Evolutionary conservation across 106 monocot genomes (phyloP).

Genomic region (Dendrobium chrysotoxum): DNA sequence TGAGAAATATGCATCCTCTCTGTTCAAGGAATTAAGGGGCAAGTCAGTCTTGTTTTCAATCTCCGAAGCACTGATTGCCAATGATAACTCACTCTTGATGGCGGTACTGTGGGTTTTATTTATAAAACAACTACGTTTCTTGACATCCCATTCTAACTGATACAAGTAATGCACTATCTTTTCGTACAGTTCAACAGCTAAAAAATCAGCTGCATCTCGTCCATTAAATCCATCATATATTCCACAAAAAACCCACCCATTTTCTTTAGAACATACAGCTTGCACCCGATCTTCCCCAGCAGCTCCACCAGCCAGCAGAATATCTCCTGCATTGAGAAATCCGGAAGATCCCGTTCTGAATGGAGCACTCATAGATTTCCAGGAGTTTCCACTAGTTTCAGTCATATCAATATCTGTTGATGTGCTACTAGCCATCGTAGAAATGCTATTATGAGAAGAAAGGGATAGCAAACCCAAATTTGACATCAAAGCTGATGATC

Average conservation of each 20-base stretch:
- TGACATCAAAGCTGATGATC: constrained; percentile 57
- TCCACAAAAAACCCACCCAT: constrained; percentile 86
- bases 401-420: constrained; percentile 30
- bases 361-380: constrained; percentile 36
- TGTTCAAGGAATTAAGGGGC: constrained; percentile 2
- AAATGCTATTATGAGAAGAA: constrained; percentile 34
- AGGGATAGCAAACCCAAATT: constrained; percentile 37
- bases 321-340: constrained; percentile 64
- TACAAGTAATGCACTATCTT: constrained; percentile 43
- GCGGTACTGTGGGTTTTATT: background rate
- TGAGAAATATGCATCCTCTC: no score
- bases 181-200: constrained; percentile 77
- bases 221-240: constrained; percentile 95
- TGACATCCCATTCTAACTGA: constrained; percentile 34
- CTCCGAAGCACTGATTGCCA: constrained; percentile 18
- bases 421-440: constrained; percentile 21
- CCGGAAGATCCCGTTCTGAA: constrained; percentile 37
- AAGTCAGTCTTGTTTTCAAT: constrained; percentile 10
- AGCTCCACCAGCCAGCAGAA: constrained; percentile 81
- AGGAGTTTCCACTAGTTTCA: constrained; percentile 17
- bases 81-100: constrained; percentile 23
- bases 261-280: constrained; percentile 81
- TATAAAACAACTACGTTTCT: no score
- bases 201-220: constrained; percentile 84
- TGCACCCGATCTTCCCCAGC: constrained; percentile 94